Base-by-base conservation (phyloP, 495 filamentous ascomycete species). In the Aspergillus homomorphus region DNA sequence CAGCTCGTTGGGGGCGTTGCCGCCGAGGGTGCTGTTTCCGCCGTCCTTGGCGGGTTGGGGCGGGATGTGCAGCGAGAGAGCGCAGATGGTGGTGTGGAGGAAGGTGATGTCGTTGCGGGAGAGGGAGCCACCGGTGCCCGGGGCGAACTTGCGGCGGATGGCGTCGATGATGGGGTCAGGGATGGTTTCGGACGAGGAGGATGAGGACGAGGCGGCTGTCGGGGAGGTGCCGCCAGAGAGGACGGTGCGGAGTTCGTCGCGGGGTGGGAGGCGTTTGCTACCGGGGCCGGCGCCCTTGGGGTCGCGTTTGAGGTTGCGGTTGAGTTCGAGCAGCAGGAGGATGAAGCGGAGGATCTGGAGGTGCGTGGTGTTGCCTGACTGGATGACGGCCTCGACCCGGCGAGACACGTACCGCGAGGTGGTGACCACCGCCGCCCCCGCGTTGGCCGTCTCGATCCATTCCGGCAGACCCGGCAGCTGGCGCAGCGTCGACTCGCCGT, bases 1-100 rank as follows among this genome's bases (percentile, higher is more conserved):
- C 61, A 87, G 90, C 60, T 89, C 83, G 63, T 95, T 90, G 10
- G 93, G 77, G 42, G 89, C 79, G 63, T 78, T 78, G 8, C 74
- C 75, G 51, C 75, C 75, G 12, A 72, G 65, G 61, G 77, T 66
- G 71, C 69, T 69, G 73, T 75, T 66, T 66, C 80, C 68, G 59
- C 75, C 72, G 42, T 76, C 74, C 23, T 68, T 67, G 21, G 69
- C 66, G 1, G 75, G 70, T 50, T 73, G 65, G 3, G 75, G 73
- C 21, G 73, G 73, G 45, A 77, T 75, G 63, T 79, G 77, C 65
- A 89, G 74, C 15, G 86, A 80, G 15, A 89, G 73, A 3, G 83
- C 84, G 62, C 85, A 89, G 71, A 86, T 80, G 61, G 89, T 85
- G 26, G 86, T 87, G 64, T 84, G 84, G 19, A 90, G 72, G 54